Percentiles rank a stretch among this genome's conserved stretches.
phyloP scores from a whole-genome alignment of 306 rosid species.

The Notholithocarpus densiflorus region DNA sequence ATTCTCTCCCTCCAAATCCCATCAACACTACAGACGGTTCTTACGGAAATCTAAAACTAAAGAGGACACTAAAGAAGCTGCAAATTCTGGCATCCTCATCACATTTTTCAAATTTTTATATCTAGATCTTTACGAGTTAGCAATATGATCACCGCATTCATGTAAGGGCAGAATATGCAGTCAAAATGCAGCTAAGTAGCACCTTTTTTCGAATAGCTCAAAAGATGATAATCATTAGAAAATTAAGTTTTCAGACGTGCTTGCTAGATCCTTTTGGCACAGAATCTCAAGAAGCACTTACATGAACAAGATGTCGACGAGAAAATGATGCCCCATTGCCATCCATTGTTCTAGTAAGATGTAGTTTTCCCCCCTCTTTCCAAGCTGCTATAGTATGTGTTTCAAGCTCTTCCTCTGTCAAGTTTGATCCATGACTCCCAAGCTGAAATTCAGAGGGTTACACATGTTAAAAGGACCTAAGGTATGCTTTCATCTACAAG shows the following conservation, averaged over 20 bases:
- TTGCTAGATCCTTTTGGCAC: not conserved
- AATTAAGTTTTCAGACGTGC: not conserved
- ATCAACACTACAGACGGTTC: not conserved
- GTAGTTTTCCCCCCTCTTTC: constrained; percentile 74
- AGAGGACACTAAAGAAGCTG: not conserved
- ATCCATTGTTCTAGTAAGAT: constrained; percentile 36
- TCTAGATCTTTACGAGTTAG: not conserved
- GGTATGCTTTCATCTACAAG: not conserved
- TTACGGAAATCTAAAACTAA: not conserved
- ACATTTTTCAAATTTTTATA: not conserved
- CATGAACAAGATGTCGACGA: constrained; percentile 47
- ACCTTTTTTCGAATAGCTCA: not conserved
- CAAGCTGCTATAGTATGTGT: constrained; percentile 85
- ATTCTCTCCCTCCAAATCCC: not conserved
- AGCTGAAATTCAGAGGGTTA: constrained; percentile 49
- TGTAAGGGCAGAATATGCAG: not conserved
- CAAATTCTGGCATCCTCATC: not conserved
- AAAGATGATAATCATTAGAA: not conserved
- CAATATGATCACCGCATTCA: not conserved
- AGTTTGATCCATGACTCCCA: constrained; percentile 71
- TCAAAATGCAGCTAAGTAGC: not conserved
- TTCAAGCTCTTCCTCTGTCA: constrained; percentile 86
- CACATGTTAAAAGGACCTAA: constrained; percentile 4
- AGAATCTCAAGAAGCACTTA: constrained; percentile 42
- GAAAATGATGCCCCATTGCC: constrained; percentile 47